A percentile compares a stretch with the other conserved stretches of the same genome.
Conservation (phyloP, 73 alveolate genomes). For the Halteria grandinella region DNA sequence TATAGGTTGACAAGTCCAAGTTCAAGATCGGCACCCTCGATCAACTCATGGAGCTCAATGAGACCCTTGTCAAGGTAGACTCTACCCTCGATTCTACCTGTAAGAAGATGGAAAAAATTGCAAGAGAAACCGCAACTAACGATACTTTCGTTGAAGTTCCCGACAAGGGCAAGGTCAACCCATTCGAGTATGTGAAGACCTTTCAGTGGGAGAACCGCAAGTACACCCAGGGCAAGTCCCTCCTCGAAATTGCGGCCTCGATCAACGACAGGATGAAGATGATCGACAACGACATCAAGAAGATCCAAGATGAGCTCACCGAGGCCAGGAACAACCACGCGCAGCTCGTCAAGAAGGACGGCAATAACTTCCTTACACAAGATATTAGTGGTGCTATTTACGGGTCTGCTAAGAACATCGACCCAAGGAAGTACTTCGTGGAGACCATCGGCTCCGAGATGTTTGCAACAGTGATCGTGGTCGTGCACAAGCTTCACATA, state of each 20-base stretch:
- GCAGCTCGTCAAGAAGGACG: slow-evolving; percentile 60
- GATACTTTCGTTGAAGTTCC: slow-evolving; percentile 20
- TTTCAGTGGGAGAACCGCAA: slow-evolving; percentile 74
- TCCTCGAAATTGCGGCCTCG: slow-evolving; percentile 62
- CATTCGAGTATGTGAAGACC: slow-evolving; percentile 46
- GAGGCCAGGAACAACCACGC: slow-evolving; percentile 54
- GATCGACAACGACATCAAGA: slow-evolving; percentile 70
- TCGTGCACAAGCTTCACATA: slow-evolving; percentile 54
- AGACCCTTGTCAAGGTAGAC: slow-evolving; percentile 66
- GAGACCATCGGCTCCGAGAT: slow-evolving; percentile 27
- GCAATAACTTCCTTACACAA: slow-evolving; percentile 67
- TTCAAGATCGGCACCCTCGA: slow-evolving; percentile 76
- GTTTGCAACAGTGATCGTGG: slow-evolving; percentile 41
- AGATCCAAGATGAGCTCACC: slow-evolving; percentile 42
- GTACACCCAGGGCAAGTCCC: slow-evolving; percentile 68
- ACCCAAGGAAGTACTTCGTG: slow-evolving; percentile 33
- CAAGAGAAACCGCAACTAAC: slow-evolving; percentile 42
- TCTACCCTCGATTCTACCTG: slow-evolving; percentile 59
- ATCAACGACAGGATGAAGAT: slow-evolving; percentile 54
- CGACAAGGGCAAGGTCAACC: not conserved
- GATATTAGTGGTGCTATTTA: slow-evolving; percentile 77
- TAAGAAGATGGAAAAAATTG: slow-evolving; percentile 70
- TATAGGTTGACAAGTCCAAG: slow-evolving; percentile 46
- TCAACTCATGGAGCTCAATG: slow-evolving; percentile 69
- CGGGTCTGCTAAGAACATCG: slow-evolving; percentile 26